Base-by-base conservation (phyloP, 1,284 basidiomycete species). In the Leccinum olivaceoglutinosum region DNA sequence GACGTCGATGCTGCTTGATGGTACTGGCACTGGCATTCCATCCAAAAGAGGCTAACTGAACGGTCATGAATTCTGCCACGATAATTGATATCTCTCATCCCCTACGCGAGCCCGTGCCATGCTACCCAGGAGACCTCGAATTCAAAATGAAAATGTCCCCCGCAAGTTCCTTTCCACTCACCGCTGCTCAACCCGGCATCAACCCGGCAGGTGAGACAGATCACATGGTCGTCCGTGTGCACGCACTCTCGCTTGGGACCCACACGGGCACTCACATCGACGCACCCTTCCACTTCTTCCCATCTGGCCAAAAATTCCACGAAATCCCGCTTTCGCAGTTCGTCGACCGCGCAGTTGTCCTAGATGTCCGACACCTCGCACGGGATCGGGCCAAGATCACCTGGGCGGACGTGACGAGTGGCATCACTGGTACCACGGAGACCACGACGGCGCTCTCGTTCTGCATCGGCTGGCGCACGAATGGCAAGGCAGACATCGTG, bases 281-380 rank as follows among this genome's bases (percentile, higher is more conserved):
- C 67, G 87, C 88, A 0, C 89, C 89, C 0, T 87, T 81, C 51
- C 89, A 91, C 68, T 89, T 89, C 74, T 73, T 87, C 70, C 73
- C 76, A 4, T 72, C 78, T 34, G 86, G 85, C 5, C 74, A 74
- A 38, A 82, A 81, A 11, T 77, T 90, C 55, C 84, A 86, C 66
- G 76, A 86, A 59, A 76, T 90, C 46, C 79, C 83, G 0, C 74
- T 87, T 1, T 70, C 74, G 1, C 71, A 76, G 14, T 81, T 88
- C 67, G 70, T 86, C 16, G 84, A 83, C 0, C 81, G 79, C 38
- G 81, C 80, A 0, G 68, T 82, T 3, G 72, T 87, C 6, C 67
- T 87, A 18, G 82, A 86, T 68, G 66, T 87, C 25, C 70, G 72
- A 59, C 74, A 69, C 73, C 80, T 25, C 61, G 72, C 53, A 76